Base-by-base conservation (phyloP, 2,329 filamentous ascomycete species). In the Stagonosporopsis vannaccii region DNA sequence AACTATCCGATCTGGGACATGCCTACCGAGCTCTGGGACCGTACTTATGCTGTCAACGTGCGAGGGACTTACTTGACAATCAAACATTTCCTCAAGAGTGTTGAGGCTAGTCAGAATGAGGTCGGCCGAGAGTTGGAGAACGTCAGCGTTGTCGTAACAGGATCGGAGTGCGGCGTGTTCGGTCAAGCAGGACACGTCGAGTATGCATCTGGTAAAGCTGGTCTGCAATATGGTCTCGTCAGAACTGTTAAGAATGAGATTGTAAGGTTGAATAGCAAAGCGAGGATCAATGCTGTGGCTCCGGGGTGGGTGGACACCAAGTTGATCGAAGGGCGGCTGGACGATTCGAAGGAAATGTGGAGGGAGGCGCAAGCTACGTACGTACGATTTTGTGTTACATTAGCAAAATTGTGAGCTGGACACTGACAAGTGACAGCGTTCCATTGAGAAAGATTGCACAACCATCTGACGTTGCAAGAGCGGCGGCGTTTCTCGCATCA, bases 161-260 rank as follows among this genome's bases (percentile, higher is more conserved):
- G 82, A 4, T 81, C 77, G n/a, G 81, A 84, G 63, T 80, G 77
- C 40, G 81, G 81, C 4, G 79, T 81, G 40, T 82, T 82, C 56
- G 80, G 80, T 1, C 79, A 82, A 65, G 80, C 78, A 15, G 80
- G 79, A 0, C 80, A 83, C 66, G 73, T 77, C 0, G 82, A 84
- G 58, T 83, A 84, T 67, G 81, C 81, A 6, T 77, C 75, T 39
- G 81, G 82, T 1, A 70, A 73, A 51, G 66, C 81, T 4, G 82
- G 77, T 2, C 58, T 85, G 44, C 81, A 84, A 59, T 84, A 84
- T 69, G 82, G 81, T 0, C 73, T 85, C 7, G 77, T 85, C 6
- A 77, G 75, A 32, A 80, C 76, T 0, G 80, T 85, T 11, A 84
- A 84, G 71, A 83, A 84, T 51, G 82, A 85, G 59, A 83, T 85